phyloP scores from a whole-genome alignment of 2,329 filamentous ascomycete species.

The Calonectria fujianensis region DNA sequence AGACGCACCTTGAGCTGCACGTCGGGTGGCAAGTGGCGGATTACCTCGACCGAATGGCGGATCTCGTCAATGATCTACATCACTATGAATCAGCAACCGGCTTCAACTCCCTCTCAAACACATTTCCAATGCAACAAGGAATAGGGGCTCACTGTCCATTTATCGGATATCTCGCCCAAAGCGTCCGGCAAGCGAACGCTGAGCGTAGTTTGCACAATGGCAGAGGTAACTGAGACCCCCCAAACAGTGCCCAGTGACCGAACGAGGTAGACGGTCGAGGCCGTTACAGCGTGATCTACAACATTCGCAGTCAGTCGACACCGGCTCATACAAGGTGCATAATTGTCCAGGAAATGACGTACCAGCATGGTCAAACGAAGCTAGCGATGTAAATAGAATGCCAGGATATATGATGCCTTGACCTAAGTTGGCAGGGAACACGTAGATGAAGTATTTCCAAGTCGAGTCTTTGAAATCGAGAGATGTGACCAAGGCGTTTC shows the following conservation, averaged over 20 bases:
- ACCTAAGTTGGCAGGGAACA: conserved; percentile 75
- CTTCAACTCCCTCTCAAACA: conserved; percentile 15
- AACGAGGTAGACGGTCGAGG: conserved; percentile 78
- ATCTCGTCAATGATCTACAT: conserved; percentile 76
- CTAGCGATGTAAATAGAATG: conserved; percentile 77
- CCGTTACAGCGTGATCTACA: conserved; percentile 76
- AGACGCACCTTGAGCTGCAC: conserved; percentile 73
- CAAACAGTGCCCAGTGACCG: conserved; percentile 78
- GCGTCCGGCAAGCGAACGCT: conserved; percentile 71
- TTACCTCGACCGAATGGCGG: conserved; percentile 75
- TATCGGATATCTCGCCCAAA: conserved; percentile 73
- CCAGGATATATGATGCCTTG: conserved; percentile 76
- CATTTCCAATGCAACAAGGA: conserved; percentile 43
- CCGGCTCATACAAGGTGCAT: too few species aligned
- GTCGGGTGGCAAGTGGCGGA: conserved; percentile 73
- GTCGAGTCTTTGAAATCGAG: conserved; percentile 69
- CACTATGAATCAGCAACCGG: conserved; percentile 44
- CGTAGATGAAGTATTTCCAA: conserved; percentile 74
- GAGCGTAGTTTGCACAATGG: conserved; percentile 78
- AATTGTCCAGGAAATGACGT: conserved; percentile 46
- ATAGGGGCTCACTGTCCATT: conserved; percentile 71
- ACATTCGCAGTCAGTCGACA: not conserved
- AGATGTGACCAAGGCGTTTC: conserved; percentile 71
- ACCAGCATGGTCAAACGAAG: conserved; percentile 78
- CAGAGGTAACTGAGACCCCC: conserved; percentile 78